phyloP scores from a whole-genome alignment of 2,329 filamentous ascomycete genomes.

The Penicillium sp. region DNA sequence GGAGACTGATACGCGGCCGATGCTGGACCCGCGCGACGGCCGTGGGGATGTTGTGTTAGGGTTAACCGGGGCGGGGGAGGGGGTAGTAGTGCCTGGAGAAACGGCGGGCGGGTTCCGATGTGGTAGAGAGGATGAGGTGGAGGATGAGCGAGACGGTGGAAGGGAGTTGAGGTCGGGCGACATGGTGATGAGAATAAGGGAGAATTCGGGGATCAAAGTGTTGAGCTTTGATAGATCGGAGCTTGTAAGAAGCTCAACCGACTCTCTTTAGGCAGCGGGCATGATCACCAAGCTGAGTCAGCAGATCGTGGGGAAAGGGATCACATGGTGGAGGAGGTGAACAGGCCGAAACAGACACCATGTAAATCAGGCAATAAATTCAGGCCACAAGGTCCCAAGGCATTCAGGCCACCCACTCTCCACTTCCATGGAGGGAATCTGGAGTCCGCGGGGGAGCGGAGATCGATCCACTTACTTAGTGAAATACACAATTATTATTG shows the following conservation, averaged over 20 bases:
- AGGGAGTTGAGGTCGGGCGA: constrained; percentile 76
- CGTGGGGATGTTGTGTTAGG: constrained; percentile 49
- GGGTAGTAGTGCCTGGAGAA: constrained; percentile 59
- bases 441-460: neutral
- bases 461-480: neutral
- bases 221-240: constrained; percentile 6
- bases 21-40: constrained; percentile 42
- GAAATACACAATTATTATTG: neutral
- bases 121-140: constrained; percentile 42
- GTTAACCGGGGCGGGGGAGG: constrained; percentile 60
- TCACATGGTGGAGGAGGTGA: constrained; percentile 1
- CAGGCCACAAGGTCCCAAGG: constrained; percentile 3
- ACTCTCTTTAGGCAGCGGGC: constrained; percentile 11
- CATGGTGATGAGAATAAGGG: constrained; percentile 51
- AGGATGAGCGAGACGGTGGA: constrained; percentile 57
- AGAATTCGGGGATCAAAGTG: neutral
- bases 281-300: constrained; percentile 20
- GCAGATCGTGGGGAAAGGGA: constrained; percentile 14
- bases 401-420: neutral
- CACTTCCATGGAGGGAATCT: constrained; percentile 5
- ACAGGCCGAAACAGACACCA: neutral
- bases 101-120: constrained; percentile 40
- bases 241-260: constrained; percentile 18
- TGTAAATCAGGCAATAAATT: neutral
- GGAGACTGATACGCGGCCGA: constrained; percentile 41